These are phyloP conservation scores for Aureobasidium sp. DNA, from an alignment of 2,329 filamentous ascomycete species.

Conservation along the genomic window DNA sequence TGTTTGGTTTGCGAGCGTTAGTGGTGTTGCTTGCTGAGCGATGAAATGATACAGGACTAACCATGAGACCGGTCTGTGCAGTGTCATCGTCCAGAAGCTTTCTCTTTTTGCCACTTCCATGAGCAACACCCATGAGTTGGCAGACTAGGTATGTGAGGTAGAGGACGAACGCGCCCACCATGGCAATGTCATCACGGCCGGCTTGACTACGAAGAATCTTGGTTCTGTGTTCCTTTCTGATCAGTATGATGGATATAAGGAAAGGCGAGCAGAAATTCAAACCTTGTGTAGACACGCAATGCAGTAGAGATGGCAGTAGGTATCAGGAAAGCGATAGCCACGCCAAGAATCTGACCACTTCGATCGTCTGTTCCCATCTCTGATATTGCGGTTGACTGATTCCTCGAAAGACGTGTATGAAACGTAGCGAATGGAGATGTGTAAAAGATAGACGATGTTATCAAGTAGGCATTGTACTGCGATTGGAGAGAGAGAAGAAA, in stretches of 20 bases:
- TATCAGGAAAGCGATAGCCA: conserved; percentile 33
- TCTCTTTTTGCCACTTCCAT: conserved; percentile 29
- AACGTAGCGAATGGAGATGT: neutral
- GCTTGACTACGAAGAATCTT: conserved; percentile 20
- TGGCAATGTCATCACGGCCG: conserved; percentile 31
- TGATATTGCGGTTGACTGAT: neutral
- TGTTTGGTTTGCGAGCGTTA: neutral
- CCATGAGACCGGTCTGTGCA: conserved; percentile 14
- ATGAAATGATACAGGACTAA: neutral
- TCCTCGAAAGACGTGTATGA: neutral
- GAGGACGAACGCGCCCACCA: conserved; percentile 27
- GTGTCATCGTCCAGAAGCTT: conserved; percentile 18
- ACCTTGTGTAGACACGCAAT: conserved; percentile 31
- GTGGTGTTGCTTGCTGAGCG: neutral
- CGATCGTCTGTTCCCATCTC: conserved; percentile 7
- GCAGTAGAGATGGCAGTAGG: conserved; percentile 33
- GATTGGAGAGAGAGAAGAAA: neutral
- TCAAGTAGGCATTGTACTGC: neutral
- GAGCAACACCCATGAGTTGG: conserved; percentile 27
- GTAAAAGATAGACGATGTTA: neutral
- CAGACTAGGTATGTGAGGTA: conserved; percentile 30
- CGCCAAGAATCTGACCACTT: conserved; percentile 13
- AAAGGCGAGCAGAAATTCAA: neutral
- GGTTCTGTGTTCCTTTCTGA: neutral
- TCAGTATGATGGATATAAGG: neutral